A percentile compares a stretch with the other conserved stretches of the same genome.
These are phyloP conservation scores for Boletus huronensis DNA, from an alignment of 768 basidiomycete species.

Conservation along the genomic window DNA sequence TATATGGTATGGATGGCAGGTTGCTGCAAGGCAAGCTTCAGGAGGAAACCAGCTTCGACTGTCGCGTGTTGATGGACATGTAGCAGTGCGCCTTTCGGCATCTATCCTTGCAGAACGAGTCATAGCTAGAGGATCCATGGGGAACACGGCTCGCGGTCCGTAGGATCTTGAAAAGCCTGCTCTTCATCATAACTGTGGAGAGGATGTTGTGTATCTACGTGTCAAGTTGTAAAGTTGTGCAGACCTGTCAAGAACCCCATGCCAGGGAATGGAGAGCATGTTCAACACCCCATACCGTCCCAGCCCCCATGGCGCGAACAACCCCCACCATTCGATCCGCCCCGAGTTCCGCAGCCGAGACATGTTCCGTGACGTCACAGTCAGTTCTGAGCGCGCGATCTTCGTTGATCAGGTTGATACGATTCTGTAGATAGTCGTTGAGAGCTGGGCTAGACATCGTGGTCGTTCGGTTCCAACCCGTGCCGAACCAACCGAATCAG, in stretches of 20 bases:
- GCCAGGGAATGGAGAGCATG: slow-evolving; percentile 62
- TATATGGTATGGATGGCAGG: slow-evolving; percentile 41
- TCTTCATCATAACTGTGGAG: slow-evolving; percentile 34
- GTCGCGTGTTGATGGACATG: slow-evolving; percentile 45
- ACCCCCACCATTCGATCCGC: slow-evolving; percentile 56
- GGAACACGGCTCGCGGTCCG: slow-evolving; percentile 26
- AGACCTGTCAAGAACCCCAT: slow-evolving; percentile 73
- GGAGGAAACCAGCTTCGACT: slow-evolving; percentile 34
- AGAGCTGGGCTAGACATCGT: slow-evolving; percentile 7
- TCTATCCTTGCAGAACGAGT: slow-evolving; percentile 20
- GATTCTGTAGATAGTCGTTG: slow-evolving; percentile 12
- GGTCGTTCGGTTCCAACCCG: not conserved
- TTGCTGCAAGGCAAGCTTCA: slow-evolving; percentile 37
- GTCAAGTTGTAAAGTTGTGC: not conserved
- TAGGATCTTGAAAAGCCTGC: slow-evolving; percentile 39
- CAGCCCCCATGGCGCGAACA: slow-evolving; percentile 51
- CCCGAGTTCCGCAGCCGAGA: slow-evolving; percentile 40
- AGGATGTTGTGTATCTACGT: not conserved
- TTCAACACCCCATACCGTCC: slow-evolving; percentile 55
- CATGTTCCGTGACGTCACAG: slow-evolving; percentile 16
- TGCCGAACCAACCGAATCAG: not conserved
- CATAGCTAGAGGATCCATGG: not conserved
- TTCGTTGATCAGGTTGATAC: slow-evolving; percentile 30
- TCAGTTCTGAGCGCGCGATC: slow-evolving; percentile 55
- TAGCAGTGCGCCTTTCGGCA: slow-evolving; percentile 48